A percentile compares a stretch with the other conserved stretches of the same genome.
Conservation (phyloP, 1,284 basidiomycete species). For the Rhodotorula sp. region DNA sequence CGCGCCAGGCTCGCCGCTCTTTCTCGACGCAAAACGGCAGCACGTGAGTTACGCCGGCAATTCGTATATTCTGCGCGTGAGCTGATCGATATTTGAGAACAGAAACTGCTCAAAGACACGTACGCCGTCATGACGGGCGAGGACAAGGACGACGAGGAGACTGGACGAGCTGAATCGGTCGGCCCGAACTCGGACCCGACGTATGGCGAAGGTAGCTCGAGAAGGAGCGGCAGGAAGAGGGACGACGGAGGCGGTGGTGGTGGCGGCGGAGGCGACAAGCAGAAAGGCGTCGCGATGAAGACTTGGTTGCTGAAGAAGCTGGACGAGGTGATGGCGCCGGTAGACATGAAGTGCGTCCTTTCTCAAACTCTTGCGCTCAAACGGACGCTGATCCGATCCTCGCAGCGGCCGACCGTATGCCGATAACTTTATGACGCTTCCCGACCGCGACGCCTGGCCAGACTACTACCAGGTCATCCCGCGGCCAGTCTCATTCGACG, state of each 20-base stretch:
- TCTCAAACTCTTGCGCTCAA: background rate
- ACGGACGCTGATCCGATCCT: background rate
- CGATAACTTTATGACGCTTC: conserved; percentile 42
- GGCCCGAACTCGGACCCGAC: background rate
- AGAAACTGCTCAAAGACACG: conserved; percentile 30
- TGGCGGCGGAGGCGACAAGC: background rate
- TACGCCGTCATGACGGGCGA: conserved; percentile 36
- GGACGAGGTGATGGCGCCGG: conserved; percentile 27
- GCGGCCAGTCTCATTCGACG: conserved; percentile 22
- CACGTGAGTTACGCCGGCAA: conserved; percentile 23
- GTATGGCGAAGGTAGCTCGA: background rate
- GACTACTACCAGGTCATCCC: conserved; percentile 42
- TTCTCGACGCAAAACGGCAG: conserved; percentile 40
- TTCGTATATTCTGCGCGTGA: too few species aligned
- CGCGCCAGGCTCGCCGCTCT: conserved; percentile 37
- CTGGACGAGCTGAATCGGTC: background rate
- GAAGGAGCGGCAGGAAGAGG: background rate
- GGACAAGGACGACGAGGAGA: conserved; percentile 22
- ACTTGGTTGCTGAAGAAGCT: conserved; percentile 41
- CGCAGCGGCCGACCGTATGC: conserved; percentile 38
- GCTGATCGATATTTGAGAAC: background rate
- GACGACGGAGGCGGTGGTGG: too few species aligned
- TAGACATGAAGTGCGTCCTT: conserved; percentile 29
- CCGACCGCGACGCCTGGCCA: conserved; percentile 37
- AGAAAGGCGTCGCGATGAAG: conserved; percentile 27